Conservation (phyloP, 148 eudicot genomes). For the Vaccinium corymbosum region DNA sequence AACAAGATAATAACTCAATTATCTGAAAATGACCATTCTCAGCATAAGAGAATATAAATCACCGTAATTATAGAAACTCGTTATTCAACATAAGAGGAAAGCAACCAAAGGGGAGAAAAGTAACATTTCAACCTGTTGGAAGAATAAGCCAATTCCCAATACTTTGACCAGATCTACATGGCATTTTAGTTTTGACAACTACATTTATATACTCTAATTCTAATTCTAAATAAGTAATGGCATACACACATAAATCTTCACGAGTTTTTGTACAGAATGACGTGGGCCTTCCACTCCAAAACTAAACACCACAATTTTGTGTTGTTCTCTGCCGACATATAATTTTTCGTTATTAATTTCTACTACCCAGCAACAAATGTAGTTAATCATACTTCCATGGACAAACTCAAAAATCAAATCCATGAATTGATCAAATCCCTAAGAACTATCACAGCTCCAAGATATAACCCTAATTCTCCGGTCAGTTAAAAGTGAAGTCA, state of each 20-base stretch:
- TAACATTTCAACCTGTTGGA: background rate
- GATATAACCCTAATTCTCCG: background rate
- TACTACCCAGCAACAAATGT: too few relatives aligned
- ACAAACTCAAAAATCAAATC: constrained; percentile 8
- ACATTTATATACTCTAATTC: background rate
- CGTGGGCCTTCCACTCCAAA: background rate
- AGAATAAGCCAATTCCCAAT: background rate
- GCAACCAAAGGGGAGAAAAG: background rate
- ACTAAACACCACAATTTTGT: background rate
- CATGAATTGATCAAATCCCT: background rate
- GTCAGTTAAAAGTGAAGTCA: too few relatives aligned
- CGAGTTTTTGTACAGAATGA: background rate
- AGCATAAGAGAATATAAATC: background rate
- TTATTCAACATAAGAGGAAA: background rate
- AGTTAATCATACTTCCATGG: background rate
- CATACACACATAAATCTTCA: background rate
- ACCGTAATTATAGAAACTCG: background rate
- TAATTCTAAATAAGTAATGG: background rate
- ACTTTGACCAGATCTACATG: constrained; percentile 14
- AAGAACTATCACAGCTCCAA: too few relatives aligned
- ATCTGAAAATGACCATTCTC: background rate
- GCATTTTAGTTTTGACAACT: background rate
- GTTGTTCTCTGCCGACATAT: background rate
- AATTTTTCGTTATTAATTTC: background rate
- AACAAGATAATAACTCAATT: background rate